Evolutionary conservation across 208 protist species (phyloP).

Genomic region (Leishmania mexicana): DNA sequence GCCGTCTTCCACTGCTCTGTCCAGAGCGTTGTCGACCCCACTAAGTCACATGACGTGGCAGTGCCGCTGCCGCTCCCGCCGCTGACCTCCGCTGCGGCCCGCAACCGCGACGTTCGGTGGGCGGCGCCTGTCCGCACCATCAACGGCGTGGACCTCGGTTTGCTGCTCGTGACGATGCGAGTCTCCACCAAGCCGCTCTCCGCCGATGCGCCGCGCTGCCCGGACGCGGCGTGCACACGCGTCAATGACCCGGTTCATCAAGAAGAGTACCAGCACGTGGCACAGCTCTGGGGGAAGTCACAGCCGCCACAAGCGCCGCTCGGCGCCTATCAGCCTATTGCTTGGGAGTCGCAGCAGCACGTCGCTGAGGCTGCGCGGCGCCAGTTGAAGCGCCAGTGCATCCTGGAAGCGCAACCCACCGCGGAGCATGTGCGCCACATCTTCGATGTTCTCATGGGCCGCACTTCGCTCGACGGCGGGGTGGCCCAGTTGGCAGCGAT

Average conservation of each 20-base stretch:
- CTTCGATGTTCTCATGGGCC: conserved; percentile 81
- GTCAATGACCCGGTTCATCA: conserved; percentile 88
- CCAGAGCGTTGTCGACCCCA: conserved; percentile 53
- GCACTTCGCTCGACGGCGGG: conserved; percentile 40
- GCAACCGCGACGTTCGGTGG: conserved; percentile 83
- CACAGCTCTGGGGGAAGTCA: conserved; percentile 45
- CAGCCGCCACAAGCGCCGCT: conserved; percentile 50
- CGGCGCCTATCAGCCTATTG: conserved; percentile 73
- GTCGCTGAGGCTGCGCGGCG: conserved; percentile 60
- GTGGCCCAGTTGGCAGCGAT: conserved; percentile 52
- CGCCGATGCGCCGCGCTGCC: conserved; percentile 50
- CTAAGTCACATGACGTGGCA: conserved; percentile 55
- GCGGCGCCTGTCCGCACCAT: conserved; percentile 63
- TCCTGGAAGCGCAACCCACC: conserved; percentile 65
- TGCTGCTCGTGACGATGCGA: conserved; percentile 64
- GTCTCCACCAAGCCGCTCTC: conserved; percentile 58
- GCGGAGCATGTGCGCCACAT: conserved; percentile 84
- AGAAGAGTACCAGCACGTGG: conserved; percentile 68
- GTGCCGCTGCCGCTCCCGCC: conserved; percentile 66
- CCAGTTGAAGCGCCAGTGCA: conserved; percentile 53
- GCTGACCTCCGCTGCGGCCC: conserved; percentile 35
- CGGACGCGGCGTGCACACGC: conserved; percentile 42
- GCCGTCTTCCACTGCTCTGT: conserved; percentile 70
- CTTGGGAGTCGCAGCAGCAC: conserved; percentile 77
- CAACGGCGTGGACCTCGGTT: conserved; percentile 60